phyloP scores from a whole-genome alignment of 2,329 filamentous ascomycete species.

The Penicillium corylophilum region DNA sequence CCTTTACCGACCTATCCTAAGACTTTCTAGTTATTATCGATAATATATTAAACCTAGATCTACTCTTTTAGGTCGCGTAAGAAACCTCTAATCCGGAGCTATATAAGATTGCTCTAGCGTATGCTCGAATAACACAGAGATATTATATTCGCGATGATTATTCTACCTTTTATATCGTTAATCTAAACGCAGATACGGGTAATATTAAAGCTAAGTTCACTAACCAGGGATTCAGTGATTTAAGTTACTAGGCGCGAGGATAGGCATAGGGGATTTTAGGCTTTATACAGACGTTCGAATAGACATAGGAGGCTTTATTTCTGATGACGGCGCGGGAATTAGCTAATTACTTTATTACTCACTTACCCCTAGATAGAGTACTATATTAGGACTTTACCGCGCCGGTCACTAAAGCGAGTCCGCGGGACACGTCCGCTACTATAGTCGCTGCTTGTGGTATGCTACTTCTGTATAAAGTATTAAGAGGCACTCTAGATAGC shows the following conservation, averaged over 20 bases:
- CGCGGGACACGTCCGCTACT: conserved; percentile 42
- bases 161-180: conserved; percentile 26
- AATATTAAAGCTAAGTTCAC: conserved; percentile 26
- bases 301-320: conserved; percentile 30
- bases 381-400: conserved; percentile 56
- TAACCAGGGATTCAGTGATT: conserved; percentile 26
- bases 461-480: conserved; percentile 38
- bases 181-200: conserved; percentile 47
- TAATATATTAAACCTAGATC: conserved; percentile 45
- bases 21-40: conserved; percentile 48
- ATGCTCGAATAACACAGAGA: conserved; percentile 43
- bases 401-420: conserved; percentile 27
- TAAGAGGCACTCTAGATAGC: conserved; percentile 3
- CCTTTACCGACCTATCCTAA: conserved; percentile 31
- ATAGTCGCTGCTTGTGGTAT: conserved; percentile 46
- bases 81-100: conserved; percentile 28
- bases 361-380: conserved; percentile 41
- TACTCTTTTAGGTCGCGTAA: conserved; percentile 40
- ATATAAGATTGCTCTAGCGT: conserved; percentile 24
- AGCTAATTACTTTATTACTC: conserved; percentile 48
- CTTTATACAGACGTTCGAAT: conserved; percentile 43
- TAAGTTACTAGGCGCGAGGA: conserved; percentile 26
- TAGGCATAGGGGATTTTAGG: conserved; percentile 32
- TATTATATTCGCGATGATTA: conserved; percentile 40
- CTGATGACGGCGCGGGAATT: conserved; percentile 44